A percentile compares a stretch with the other conserved stretches of the same genome.
These are phyloP conservation scores for Colletotrichum caudatum DNA, from an alignment of 2,329 filamentous ascomycete genomes.

Conservation along the genomic window DNA sequence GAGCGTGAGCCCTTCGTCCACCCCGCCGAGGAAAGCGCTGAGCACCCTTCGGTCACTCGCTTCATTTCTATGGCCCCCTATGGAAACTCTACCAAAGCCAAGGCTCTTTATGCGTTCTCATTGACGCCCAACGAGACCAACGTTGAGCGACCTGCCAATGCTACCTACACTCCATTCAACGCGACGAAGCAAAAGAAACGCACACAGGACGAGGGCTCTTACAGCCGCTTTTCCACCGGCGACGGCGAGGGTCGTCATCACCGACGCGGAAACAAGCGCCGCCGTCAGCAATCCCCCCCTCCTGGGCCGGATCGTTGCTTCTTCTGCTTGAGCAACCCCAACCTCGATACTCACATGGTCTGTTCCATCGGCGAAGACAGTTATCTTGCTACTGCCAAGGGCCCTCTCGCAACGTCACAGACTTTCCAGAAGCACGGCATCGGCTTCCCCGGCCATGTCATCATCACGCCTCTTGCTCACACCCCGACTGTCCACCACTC, in stretches of 20 bases:
- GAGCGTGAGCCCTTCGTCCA: slow-evolving; percentile 96
- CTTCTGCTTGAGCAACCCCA: slow-evolving; percentile 93
- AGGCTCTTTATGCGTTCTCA: slow-evolving; percentile 82
- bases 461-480: slow-evolving; percentile 91
- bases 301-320: slow-evolving; percentile 86
- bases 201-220: slow-evolving; percentile 60
- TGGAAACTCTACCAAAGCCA: slow-evolving; percentile 81
- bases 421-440: slow-evolving; percentile 76
- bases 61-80: slow-evolving; percentile 91
- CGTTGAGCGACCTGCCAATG: slow-evolving; percentile 73
- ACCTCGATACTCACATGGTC: slow-evolving; percentile 87
- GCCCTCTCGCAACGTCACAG: slow-evolving; percentile 78
- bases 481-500: slow-evolving; percentile 80
- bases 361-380: slow-evolving; percentile 88
- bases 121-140: slow-evolving; percentile 74
- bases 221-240: slow-evolving; percentile 66
- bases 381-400: slow-evolving; percentile 93
- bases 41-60: slow-evolving; percentile 76
- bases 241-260: slow-evolving; percentile 56
- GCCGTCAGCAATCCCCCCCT: slow-evolving; percentile 62
- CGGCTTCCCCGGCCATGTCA: slow-evolving; percentile 83
- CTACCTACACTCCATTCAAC: slow-evolving; percentile 81
- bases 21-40: slow-evolving; percentile 58
- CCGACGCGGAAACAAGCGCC: slow-evolving; percentile 58
- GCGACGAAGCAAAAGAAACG: slow-evolving; percentile 69